Evolutionary conservation across 73 alveolate species (phyloP), one percentile per base, ranked within the genome.

Genomic region (Paramecium caudatum): DNA sequence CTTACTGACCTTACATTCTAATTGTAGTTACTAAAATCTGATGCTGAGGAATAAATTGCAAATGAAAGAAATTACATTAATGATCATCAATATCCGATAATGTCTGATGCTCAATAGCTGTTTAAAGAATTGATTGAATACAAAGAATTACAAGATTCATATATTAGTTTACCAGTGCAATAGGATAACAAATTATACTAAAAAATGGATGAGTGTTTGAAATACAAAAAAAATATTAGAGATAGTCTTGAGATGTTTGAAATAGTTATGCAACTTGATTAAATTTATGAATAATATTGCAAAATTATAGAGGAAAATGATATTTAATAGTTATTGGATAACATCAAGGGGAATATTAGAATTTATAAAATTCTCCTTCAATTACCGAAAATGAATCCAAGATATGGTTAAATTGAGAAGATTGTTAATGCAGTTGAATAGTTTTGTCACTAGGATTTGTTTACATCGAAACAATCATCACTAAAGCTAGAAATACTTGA

Each of bases 171-270:
- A 33, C 19, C 49, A 10, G 27, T 65, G 30, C 83, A 46, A 33
- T 65, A 65, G 16, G 49, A 65, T 2, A 65, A 65, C 9, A 33
- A 65, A 65, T 13, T 33, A 3, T 30, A 65, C 34, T 65, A 65
- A 36, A 74, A 74, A 74, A 37, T 74, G 62, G 68, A 45, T 45
- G 88, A 74, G 43, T 74, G 88, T 39, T 43, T 74, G 47, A 74
- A 43, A 41, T 74, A 74, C 33, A 74, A 74, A 23, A 74, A 43
- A 27, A 74, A 74, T 74, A 74, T 74, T 19, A 19, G 45, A 37
- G 68, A 74, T 5, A 41, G 69, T 41, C 43, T 74, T 19, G 88
- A 74, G 9, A 74, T 74, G 88, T 74, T 74, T 39, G 69, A 74
- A 45, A 41, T 74, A 17, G 88, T 74, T 1, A 74, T 74, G 88